phyloP scores from a whole-genome alignment of 2,329 filamentous ascomycete species.

The Claviceps paspali region DNA sequence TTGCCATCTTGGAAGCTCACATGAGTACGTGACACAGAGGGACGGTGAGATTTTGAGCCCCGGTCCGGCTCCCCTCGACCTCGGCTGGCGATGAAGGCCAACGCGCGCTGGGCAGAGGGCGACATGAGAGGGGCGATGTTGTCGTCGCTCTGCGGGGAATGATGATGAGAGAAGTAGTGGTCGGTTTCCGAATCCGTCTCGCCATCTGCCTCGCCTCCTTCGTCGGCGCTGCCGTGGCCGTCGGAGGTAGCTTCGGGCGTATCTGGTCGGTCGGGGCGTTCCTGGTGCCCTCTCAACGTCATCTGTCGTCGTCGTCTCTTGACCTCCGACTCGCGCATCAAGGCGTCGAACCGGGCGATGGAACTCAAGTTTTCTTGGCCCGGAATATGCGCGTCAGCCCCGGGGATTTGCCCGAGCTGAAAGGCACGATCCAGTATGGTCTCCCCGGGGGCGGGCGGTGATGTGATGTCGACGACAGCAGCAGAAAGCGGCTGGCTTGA shows the following conservation, averaged over 20 bases:
- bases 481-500: constrained; percentile 22
- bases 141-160: constrained; percentile 13
- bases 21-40: constrained; percentile 16
- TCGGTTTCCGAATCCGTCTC: constrained; percentile 25
- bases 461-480: constrained; percentile 27
- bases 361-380: constrained; percentile 51
- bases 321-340: constrained; percentile 47
- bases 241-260: no score
- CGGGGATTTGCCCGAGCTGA: constrained; percentile 46
- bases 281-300: constrained; percentile 14
- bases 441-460: constrained; percentile 40
- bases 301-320: constrained; percentile 27
- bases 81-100: constrained; percentile 30
- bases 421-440: constrained; percentile 55
- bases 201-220: constrained; percentile 13
- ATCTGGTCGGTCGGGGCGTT: no score
- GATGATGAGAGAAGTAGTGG: constrained; percentile 20
- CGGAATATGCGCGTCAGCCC: constrained; percentile 35
- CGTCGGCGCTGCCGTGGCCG: constrained; percentile 21
- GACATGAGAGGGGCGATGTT: constrained; percentile 22
- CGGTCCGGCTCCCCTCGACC: constrained; percentile 23
- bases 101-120: constrained; percentile 30
- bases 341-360: constrained; percentile 47
- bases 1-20: constrained; percentile 17
- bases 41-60: constrained; percentile 16